Evolutionary conservation across 2,329 filamentous ascomycete species (phyloP), one percentile per base, ranked within the genome.

Genomic region (Curvularia sp.): DNA sequence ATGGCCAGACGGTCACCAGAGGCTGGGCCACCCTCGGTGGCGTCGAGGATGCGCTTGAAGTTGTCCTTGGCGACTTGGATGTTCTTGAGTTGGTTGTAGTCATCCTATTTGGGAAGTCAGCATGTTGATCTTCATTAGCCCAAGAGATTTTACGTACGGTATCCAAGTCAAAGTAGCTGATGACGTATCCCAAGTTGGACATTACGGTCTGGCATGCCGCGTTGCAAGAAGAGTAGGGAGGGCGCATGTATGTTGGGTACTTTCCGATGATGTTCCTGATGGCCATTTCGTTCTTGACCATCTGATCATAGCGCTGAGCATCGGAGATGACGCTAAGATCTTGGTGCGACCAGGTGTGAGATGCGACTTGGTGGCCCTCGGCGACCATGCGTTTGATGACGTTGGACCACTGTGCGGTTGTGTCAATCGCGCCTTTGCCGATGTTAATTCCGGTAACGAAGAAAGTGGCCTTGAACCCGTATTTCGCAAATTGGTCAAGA

Each of bases 391-490:
- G 82, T 69, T 82, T 81, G 54, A 88, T 84, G 18, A 85, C 81
- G 3, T 77, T 77, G 4, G 77, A 74, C 73, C 85, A 85, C 6
- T 78, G 72, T 3, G 64, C 22, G 15, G 62, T 66, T 57, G 85
- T 79, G 63, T 87, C 85, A 64, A 87, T 86, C 62, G 79, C 75
- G 35, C 84, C 84, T 71, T 86, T 86, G 53, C 80, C 81, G n/a
- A 82, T 75, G 72, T 85, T 86, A 70, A 80, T 84, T 10, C 84
- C 84, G 5, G 83, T 86, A 53, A 89, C 79, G 71, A 89, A 90
- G 75, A 91, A 90, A 0, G 88, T 90, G 0, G 86, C 88, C 63
- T 85, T 88, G 35, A 85, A 87, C 18, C 82, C 78, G 64, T 88
- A 64, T 15, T 42, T 85, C 26, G 78, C 79, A 33, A 90, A 81